phyloP scores from a whole-genome alignment of 148 eudicot species.

The Pharnaceum exiguum region DNA sequence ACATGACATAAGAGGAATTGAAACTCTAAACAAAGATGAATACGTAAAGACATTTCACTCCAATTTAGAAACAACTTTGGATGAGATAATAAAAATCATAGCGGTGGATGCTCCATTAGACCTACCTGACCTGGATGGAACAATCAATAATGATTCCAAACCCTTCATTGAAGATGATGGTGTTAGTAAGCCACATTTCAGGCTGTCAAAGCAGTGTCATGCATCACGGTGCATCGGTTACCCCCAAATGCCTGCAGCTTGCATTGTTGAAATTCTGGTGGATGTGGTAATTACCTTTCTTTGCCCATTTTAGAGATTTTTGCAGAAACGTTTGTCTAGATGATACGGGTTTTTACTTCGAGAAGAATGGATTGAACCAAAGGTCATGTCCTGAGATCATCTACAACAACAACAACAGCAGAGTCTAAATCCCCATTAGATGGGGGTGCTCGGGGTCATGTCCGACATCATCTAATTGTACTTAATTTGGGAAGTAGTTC shows the following conservation, averaged over 20 bases:
- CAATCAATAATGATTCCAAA: background rate
- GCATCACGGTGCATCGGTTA: constrained; percentile 34
- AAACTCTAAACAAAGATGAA: constrained; percentile 33
- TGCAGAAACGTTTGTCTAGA: no score
- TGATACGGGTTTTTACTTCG: no score
- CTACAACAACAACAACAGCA: no score
- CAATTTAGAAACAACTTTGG: constrained; percentile 42
- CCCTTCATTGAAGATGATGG: background rate
- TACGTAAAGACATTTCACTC: constrained; percentile 36
- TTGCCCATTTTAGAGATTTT: background rate
- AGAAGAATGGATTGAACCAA: no score
- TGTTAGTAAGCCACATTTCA: background rate
- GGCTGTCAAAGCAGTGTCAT: constrained; percentile 10
- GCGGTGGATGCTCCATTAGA: constrained; percentile 28
- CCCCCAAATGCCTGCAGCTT: constrained; percentile 27
- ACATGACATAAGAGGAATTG: constrained; percentile 27
- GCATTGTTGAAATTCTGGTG: constrained; percentile 46
- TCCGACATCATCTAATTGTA: no score
- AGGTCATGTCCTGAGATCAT: no score
- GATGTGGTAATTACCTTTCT: constrained; percentile 39
- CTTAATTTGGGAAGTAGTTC: no score
- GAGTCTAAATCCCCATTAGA: no score
- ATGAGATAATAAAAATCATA: constrained; percentile 35
- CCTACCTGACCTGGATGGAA: constrained; percentile 12
- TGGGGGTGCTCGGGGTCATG: no score